Percentiles rank a stretch among this genome's conserved stretches.
Conservation (phyloP, 768 basidiomycete species). For the Pulveroboletus ravenelii region DNA sequence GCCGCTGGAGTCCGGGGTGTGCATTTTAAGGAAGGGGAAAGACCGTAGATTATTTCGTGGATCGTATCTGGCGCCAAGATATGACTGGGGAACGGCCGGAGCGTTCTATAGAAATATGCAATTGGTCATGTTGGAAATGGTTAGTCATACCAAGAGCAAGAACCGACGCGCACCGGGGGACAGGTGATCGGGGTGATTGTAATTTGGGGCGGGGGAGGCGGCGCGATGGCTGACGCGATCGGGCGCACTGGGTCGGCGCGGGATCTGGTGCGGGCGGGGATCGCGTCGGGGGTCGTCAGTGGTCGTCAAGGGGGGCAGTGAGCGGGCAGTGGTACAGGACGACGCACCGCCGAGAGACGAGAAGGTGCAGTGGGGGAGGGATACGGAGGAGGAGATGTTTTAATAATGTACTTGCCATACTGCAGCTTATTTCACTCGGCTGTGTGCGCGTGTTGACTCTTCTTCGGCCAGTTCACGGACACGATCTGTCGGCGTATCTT, state of each 20-base stretch:
- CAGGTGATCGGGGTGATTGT: slow-evolving; percentile 27
- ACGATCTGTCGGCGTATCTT: slow-evolving; percentile 27
- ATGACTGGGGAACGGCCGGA: slow-evolving; percentile 23
- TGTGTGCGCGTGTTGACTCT: slow-evolving; percentile 31
- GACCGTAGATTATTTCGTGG: slow-evolving; percentile 14
- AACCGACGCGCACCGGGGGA: slow-evolving; percentile 30
- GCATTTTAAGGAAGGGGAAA: slow-evolving; percentile 28
- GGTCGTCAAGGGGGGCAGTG: slow-evolving; percentile 31
- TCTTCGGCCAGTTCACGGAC: slow-evolving; percentile 13
- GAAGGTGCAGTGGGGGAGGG: slow-evolving; percentile 1
- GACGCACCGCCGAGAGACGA: slow-evolving; percentile 18
- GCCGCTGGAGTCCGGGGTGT: slow-evolving; percentile 15
- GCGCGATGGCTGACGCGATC: slow-evolving; percentile 10
- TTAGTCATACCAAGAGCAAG: slow-evolving; percentile 31
- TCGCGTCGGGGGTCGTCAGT: slow-evolving; percentile 23
- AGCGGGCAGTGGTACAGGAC: not conserved
- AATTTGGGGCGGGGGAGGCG: slow-evolving; percentile 24
- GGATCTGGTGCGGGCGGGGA: too few species aligned
- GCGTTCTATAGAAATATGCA: slow-evolving; percentile 33
- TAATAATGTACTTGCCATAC: slow-evolving; percentile 23
- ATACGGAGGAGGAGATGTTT: slow-evolving; percentile 8
- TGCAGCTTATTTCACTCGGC: slow-evolving; percentile 13
- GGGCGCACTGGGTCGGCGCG: not conserved
- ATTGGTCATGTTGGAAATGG: slow-evolving; percentile 33
- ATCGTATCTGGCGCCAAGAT: slow-evolving; percentile 23